A percentile compares a stretch with the other conserved stretches of the same genome.
These are phyloP conservation scores for Ophiostoma angusticollis DNA, from an alignment of 2,329 filamentous ascomycete genomes.

Conservation along the genomic window DNA sequence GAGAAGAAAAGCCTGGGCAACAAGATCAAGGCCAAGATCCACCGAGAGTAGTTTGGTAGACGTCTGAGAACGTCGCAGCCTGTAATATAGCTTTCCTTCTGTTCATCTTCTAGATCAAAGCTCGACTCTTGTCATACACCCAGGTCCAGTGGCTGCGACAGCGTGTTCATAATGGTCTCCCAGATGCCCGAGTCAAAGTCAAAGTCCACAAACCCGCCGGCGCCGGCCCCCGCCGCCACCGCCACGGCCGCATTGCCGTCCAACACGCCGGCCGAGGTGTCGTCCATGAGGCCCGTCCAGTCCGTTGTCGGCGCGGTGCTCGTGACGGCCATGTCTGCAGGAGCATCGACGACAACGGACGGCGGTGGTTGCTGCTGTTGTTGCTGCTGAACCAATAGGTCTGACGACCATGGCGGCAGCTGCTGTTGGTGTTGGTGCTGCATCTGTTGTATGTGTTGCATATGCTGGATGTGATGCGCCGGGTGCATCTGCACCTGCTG, in stretches of 20 bases:
- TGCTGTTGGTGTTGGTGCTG: no score
- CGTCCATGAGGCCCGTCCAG: slow-evolving; percentile 1
- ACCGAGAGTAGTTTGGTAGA: no score
- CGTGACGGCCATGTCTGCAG: background rate
- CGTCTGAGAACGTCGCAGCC: no score
- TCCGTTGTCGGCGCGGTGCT: background rate
- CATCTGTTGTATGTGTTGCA: no score
- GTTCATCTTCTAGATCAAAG: background rate
- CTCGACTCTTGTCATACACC: background rate
- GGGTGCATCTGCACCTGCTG: background rate
- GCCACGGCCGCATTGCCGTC: background rate
- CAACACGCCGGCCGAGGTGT: background rate
- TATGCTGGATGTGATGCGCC: no score
- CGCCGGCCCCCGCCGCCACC: background rate
- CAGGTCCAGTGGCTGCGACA: slow-evolving; percentile 5
- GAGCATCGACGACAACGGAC: no score
- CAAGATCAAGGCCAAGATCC: slow-evolving; percentile 59
- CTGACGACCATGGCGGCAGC: no score
- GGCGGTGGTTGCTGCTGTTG: no score
- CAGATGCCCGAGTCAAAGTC: slow-evolving; percentile 6
- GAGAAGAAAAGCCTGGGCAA: slow-evolving; percentile 37
- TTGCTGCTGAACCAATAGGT: no score
- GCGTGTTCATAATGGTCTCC: slow-evolving; percentile 7
- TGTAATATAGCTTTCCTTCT: background rate
- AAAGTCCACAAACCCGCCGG: slow-evolving; percentile 1